These are phyloP conservation scores for Porcisia hertigi DNA, from an alignment of 208 protist genomes.

Conservation along the genomic window DNA sequence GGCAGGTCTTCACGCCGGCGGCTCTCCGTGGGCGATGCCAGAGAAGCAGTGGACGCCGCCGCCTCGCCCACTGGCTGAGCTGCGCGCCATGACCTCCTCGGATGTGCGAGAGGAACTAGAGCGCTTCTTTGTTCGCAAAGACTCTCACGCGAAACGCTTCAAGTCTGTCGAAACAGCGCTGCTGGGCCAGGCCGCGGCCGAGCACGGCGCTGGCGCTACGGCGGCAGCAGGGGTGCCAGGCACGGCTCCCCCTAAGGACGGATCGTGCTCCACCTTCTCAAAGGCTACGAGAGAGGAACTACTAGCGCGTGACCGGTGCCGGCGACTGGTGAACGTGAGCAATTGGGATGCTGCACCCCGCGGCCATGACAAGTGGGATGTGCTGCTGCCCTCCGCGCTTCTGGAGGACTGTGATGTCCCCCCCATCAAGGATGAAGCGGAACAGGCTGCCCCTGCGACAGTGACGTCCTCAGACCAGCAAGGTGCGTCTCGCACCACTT, in stretches of 20 bases:
- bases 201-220: background rate
- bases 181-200: background rate
- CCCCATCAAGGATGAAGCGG: background rate
- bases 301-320: slow-evolving; percentile 39
- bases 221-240: background rate
- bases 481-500: background rate
- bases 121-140: slow-evolving; percentile 60
- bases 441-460: background rate
- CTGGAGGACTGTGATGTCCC: slow-evolving; percentile 25
- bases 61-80: slow-evolving; percentile 24
- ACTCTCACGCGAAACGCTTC: slow-evolving; percentile 36
- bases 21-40: slow-evolving; percentile 32
- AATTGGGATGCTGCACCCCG: slow-evolving; percentile 42
- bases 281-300: background rate
- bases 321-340: slow-evolving; percentile 50
- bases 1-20: slow-evolving; percentile 23
- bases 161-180: slow-evolving; percentile 13
- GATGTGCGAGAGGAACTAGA: slow-evolving; percentile 70
- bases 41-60: slow-evolving; percentile 2
- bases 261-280: background rate
- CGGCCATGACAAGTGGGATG: slow-evolving; percentile 33
- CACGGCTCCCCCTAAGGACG: background rate
- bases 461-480: background rate
- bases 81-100: slow-evolving; percentile 62
- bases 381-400: slow-evolving; percentile 66